A percentile compares a stretch with the other conserved stretches of the same genome.
phyloP scores from a whole-genome alignment of 2,329 filamentous ascomycete genomes.

The Teratosphaeria nubilosa region DNA sequence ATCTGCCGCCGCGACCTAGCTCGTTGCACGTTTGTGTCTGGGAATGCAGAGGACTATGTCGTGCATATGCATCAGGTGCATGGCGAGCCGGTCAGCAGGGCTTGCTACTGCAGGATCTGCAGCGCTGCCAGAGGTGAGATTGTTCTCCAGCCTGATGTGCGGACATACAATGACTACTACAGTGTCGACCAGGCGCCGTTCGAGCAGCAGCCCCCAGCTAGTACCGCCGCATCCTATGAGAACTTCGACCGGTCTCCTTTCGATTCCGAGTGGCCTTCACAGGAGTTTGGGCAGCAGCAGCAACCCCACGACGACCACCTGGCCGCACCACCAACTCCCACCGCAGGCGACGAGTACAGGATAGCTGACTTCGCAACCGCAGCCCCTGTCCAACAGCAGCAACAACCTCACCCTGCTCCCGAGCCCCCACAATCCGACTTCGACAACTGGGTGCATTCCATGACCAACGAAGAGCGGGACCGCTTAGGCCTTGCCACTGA shows the following conservation, averaged over 20 bases:
- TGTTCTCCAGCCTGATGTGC: background rate
- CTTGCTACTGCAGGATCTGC: background rate
- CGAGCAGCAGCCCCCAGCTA: background rate
- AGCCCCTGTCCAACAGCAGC: no score
- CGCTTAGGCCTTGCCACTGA: background rate
- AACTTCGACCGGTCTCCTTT: no score
- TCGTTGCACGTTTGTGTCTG: background rate
- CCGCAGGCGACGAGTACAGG: no score
- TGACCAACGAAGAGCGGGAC: no score
- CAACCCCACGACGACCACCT: no score
- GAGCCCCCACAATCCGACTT: no score
- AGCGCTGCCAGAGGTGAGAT: background rate
- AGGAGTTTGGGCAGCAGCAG: no score
- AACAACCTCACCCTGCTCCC: no score
- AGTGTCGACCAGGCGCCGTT: background rate
- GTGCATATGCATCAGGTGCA: background rate
- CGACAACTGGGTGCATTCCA: no score
- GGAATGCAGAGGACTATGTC: background rate
- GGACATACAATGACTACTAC: background rate
- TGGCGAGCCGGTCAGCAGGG: background rate
- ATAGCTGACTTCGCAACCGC: no score
- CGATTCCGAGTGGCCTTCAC: background rate
- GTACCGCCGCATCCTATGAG: no score
- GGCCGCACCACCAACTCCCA: no score
- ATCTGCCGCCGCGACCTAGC: background rate